These are phyloP conservation scores for Euphorbia lathyris DNA, from an alignment of 345 rosid genomes.

Conservation along the genomic window DNA sequence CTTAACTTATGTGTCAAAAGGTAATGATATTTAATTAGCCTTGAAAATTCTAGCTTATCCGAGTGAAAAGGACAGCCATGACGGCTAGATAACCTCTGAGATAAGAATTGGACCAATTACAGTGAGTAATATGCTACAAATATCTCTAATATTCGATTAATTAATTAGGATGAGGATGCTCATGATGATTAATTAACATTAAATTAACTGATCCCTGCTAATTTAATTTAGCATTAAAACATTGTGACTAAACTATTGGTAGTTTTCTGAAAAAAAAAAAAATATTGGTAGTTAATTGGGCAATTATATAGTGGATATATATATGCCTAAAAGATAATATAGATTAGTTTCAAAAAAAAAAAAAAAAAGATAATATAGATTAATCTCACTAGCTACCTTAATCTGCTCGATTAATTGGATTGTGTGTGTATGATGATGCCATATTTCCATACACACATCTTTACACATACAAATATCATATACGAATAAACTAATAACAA, in stretches of 20 bases:
- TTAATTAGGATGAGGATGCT: background rate
- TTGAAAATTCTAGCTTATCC: constrained; percentile 7
- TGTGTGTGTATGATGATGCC: too few relatives aligned
- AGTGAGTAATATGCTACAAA: background rate
- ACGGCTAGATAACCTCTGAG: constrained; percentile 3
- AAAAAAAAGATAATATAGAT: too few relatives aligned
- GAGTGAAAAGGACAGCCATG: constrained; percentile 15
- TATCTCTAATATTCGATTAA: too few relatives aligned
- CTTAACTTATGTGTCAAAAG: background rate
- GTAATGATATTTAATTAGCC: background rate
- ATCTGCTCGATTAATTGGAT: too few relatives aligned
- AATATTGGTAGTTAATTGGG: too few relatives aligned
- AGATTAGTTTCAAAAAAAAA: constrained; percentile 13
- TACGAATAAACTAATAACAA: too few relatives aligned
- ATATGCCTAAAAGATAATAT: constrained; percentile 21
- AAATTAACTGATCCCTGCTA: too few relatives aligned
- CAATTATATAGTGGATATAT: constrained; percentile 15
- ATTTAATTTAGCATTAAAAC: too few relatives aligned
- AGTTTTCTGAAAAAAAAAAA: background rate
- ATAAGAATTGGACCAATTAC: background rate
- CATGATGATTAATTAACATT: background rate
- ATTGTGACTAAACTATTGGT: background rate
- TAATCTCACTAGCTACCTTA: too few relatives aligned
- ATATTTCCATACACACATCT: too few relatives aligned
- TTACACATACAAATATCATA: too few relatives aligned